Conservation (phyloP, 2,329 filamentous ascomycete species). For the Xylariaceae sp. region DNA sequence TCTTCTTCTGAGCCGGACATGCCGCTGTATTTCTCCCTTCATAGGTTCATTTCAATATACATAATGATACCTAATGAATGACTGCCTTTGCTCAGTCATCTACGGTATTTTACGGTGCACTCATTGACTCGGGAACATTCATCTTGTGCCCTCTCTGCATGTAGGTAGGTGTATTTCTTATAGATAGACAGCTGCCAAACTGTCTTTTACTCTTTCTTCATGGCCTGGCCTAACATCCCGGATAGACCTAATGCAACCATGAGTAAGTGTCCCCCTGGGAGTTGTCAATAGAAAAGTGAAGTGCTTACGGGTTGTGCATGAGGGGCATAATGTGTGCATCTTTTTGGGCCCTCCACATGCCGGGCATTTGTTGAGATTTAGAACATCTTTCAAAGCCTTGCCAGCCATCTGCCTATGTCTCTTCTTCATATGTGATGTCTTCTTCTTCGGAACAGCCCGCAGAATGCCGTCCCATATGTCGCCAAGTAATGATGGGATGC, state of each 20-base stretch:
- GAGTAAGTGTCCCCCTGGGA: background rate
- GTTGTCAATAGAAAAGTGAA: background rate
- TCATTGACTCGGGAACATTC: slow-evolving; percentile 2
- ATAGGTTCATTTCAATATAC: background rate
- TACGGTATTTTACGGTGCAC: slow-evolving; percentile 15
- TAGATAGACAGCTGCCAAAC: background rate
- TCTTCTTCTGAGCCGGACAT: background rate
- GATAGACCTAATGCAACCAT: slow-evolving; percentile 20
- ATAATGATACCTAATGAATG: background rate
- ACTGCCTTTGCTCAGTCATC: slow-evolving; percentile 2
- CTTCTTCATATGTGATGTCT: slow-evolving; percentile 95
- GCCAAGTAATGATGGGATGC: slow-evolving; percentile 63
- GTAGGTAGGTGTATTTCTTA: background rate
- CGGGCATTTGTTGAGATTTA: slow-evolving; percentile 78
- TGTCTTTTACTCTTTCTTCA: slow-evolving; percentile 20
- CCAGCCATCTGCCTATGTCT: slow-evolving; percentile 89
- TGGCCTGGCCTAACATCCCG: slow-evolving; percentile 21
- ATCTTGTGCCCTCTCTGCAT: slow-evolving; percentile 14
- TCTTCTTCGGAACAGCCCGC: slow-evolving; percentile 94
- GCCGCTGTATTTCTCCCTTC: background rate
- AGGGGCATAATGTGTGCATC: slow-evolving; percentile 80
- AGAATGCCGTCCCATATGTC: slow-evolving; percentile 92
- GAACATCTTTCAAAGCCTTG: slow-evolving; percentile 89
- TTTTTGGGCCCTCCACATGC: slow-evolving; percentile 84
- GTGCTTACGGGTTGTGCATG: slow-evolving; percentile 72